These are phyloP conservation scores for Cucumis sativus DNA, from an alignment of 306 rosid species.

Conservation along the genomic window DNA sequence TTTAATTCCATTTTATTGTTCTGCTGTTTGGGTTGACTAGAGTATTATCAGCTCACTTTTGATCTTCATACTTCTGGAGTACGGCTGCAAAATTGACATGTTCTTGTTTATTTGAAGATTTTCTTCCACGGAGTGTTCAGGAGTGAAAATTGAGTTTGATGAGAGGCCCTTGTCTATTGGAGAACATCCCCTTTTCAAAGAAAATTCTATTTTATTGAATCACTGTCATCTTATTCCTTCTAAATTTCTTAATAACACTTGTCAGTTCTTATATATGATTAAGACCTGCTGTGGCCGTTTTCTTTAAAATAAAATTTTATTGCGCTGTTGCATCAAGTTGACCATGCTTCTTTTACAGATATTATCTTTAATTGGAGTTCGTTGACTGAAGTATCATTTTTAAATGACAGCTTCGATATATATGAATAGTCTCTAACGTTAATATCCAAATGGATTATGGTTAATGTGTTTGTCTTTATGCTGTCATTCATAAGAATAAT, in stretches of 20 bases:
- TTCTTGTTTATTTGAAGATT: background rate
- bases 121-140: background rate
- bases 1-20: slow-evolving; percentile 6
- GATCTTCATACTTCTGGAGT: background rate
- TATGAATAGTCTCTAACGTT: background rate
- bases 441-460: background rate
- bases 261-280: background rate
- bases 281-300: background rate
- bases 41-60: background rate
- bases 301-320: background rate
- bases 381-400: background rate
- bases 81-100: background rate
- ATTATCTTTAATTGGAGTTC: background rate
- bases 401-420: background rate
- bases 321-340: background rate
- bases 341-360: background rate
- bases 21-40: slow-evolving; percentile 6
- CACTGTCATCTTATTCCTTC: background rate
- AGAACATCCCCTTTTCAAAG: background rate
- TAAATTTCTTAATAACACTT: background rate
- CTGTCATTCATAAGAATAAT: background rate
- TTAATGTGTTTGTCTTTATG: background rate
- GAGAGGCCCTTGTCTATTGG: background rate
- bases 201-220: background rate
- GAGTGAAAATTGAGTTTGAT: background rate